Evolutionary conservation across 495 filamentous ascomycete genomes (phyloP), one percentile per base, ranked within the genome.

Genomic region (Monascus purpureus): DNA sequence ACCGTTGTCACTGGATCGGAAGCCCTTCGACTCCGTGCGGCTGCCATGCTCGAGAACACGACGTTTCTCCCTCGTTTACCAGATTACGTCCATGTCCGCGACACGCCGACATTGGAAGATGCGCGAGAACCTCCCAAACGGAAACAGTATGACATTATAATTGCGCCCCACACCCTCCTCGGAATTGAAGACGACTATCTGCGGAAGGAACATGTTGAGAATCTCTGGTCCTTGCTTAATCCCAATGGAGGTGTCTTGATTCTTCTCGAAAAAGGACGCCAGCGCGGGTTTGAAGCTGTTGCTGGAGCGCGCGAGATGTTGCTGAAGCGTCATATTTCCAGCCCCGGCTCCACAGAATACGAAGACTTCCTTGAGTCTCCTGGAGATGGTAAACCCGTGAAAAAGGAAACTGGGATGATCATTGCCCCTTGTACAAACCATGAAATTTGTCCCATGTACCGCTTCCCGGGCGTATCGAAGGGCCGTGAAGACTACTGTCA

Each of bases 341-440:
- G 78, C 25, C 75, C 80, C 4, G 67, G 55, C 11, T 64, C 70
- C 8, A 59, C 53, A 17, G 50, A 63, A 25, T 60, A 57, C 26
- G 62, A 57, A 24, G 49, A 57, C 25, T 35, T 52, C 30, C 43
- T 55, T 5, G 56, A 65, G 11, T 56, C 55, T 7, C 40, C 55
- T 1, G 48, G 41, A 4, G 50, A 54, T 9, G 41, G 45, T n/a
- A 39, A 48, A 2, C 50, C 56, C 13, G 43, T 60, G 1, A 32
- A 56, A 15, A 80, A 80, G 40, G 84, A 90, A 39, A 53, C 66
- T 1, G 90, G 86, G 39, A 86, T 87, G 76, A 95, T 97, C 42
- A 68, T 97, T 38, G 90, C 92, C 1, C 90, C 90, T 0, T 97
- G 90, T 53, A 97, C 90, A 1, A 94, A 86, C 56, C 92, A 96